Evolutionary conservation across 495 filamentous ascomycete genomes (phyloP).

Genomic region (Friedmanniomyces endolithicus): DNA sequence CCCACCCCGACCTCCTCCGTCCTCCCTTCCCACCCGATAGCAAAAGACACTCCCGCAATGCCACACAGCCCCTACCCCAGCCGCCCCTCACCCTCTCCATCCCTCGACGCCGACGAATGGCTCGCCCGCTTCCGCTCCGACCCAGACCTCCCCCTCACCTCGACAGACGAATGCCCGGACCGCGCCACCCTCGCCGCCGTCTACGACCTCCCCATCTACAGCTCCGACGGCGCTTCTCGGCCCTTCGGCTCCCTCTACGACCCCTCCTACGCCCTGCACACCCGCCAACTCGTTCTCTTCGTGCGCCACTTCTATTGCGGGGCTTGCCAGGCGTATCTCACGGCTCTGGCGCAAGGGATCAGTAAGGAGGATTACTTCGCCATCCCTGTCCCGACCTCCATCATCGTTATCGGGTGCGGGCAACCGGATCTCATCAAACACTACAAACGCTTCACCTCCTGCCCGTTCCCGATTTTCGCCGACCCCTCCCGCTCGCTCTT

Average conservation of each 20-base stretch:
- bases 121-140: constrained; percentile 10
- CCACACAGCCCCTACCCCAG: neutral
- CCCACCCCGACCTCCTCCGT: constrained; percentile 3
- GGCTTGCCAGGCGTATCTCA: constrained; percentile 38
- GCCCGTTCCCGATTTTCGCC: constrained; percentile 69
- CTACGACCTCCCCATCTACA: constrained; percentile 47
- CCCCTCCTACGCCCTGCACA: constrained; percentile 37
- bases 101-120: constrained; percentile 13
- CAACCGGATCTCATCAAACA: constrained; percentile 56
- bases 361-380: constrained; percentile 60
- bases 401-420: constrained; percentile 70
- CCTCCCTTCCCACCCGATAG: neutral
- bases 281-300: constrained; percentile 58
- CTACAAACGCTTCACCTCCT: constrained; percentile 51
- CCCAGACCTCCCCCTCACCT: neutral
- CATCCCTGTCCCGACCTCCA: constrained; percentile 50
- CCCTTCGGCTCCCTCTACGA: constrained; percentile 58
- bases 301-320: constrained; percentile 87
- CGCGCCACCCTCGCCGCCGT: constrained; percentile 17
- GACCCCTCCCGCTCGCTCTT: constrained; percentile 63
- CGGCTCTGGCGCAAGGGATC: constrained; percentile 12
- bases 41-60: neutral
- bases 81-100: neutral
- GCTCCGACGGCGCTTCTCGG: constrained; percentile 46
- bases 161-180: constrained; percentile 14